phyloP scores from a whole-genome alignment of 768 basidiomycete species.

The Hemileccinum rubropunctum region DNA sequence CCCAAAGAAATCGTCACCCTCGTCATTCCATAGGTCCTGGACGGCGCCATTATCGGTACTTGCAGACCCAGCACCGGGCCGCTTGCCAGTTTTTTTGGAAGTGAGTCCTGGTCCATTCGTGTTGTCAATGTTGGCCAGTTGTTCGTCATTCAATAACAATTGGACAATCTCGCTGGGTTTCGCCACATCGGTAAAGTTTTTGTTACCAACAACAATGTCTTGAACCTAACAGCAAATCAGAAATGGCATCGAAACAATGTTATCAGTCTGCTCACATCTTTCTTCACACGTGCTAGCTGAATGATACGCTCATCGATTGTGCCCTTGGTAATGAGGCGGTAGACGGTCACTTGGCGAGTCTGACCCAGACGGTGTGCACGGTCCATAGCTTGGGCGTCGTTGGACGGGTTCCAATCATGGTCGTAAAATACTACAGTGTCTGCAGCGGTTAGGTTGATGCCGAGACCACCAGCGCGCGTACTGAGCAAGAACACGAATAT shows the following conservation, averaged over 20 bases:
- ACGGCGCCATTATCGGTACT: constrained; percentile 37
- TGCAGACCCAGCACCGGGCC: constrained; percentile 27
- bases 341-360: constrained; percentile 96
- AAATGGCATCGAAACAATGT: neutral
- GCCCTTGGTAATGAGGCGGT: constrained; percentile 88
- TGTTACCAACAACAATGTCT: constrained; percentile 98
- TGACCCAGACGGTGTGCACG: constrained; percentile 96
- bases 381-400: constrained; percentile 98
- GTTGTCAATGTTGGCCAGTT: constrained; percentile 69
- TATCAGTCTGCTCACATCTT: constrained; percentile 62
- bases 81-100: constrained; percentile 34
- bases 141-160: constrained; percentile 90
- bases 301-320: constrained; percentile 98
- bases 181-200: constrained; percentile 88
- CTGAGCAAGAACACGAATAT: constrained; percentile 93
- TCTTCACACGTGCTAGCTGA: constrained; percentile 93
- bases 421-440: constrained; percentile 30
- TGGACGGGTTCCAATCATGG: constrained; percentile 71
- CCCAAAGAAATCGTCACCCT: constrained; percentile 85
- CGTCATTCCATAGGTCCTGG: constrained; percentile 81
- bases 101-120: constrained; percentile 39
- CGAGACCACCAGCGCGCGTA: constrained; percentile 93
- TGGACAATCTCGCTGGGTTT: constrained; percentile 98
- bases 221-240: constrained; percentile 63
- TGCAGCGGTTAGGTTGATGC: constrained; percentile 90